Evolutionary conservation across 1,139 yeast species (phyloP), one percentile per base, ranked within the genome.

Genomic region (Nakaseomyces delphensis): DNA sequence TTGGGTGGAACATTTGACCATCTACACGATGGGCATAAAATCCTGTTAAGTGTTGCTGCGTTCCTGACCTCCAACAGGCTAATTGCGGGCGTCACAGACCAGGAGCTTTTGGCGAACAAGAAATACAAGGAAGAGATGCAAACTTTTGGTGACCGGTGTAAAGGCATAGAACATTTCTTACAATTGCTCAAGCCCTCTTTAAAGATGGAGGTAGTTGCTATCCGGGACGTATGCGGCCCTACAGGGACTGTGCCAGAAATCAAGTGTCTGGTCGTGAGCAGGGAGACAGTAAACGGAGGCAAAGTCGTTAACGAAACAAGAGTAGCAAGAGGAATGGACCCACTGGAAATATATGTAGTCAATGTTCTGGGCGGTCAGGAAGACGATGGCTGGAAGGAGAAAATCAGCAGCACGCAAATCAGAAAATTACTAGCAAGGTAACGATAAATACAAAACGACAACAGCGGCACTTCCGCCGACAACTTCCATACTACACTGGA

Each of bases 1-100:
- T 79, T 89, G 1, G 98, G 98, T 0, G 99, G 99, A 0, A 93
- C 98, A 0, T 93, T 93, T 66, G 99, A 93, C 59, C 97, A 93
- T 63, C 59, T 93, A 30, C 99, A 93, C 55, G 95, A 83, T 56
- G 99, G 98, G 0, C 99, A 93, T 63, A 86, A 84, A 60, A 79
- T 91, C 24, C 66, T 93, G 16, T 67, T 93, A 7, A 80, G 95
- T 0, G 68, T 85, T 51, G 73, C 94, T 0, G 76, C 79, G 0
- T 87, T 78, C 55, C 52, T 85, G 11, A 70, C 93, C 0, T 55
- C 64, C 4, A 53, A 61, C 3, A 65, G 63, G 19, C 65, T 91
- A 10, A 82, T 91, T 42, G 70, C 91, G 7, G 98, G 98, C 0
- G 69, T 93, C 4, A 86, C 97, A 0, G 95, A 89, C 9, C 75